Base-by-base conservation (phyloP, 805 yeast genomes). In the Pichia sporocuriosa region DNA sequence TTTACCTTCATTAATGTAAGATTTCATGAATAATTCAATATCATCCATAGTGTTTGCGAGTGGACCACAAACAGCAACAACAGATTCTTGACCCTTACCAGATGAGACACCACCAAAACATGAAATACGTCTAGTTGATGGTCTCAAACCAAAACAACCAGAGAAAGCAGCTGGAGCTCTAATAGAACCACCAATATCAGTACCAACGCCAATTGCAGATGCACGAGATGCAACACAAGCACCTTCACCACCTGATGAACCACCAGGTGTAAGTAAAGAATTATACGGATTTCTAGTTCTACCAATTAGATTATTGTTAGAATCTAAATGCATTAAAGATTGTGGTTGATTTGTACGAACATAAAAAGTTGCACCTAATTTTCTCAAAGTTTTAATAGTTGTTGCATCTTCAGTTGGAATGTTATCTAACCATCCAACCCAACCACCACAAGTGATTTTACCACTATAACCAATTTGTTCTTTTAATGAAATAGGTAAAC, bases 231-330 rank as follows among this genome's bases (percentile, higher is more conserved):
- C 76, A 39, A 78, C 73, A 46, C 75, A 56, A 0, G 83, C 77
- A 48, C 85, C 84, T 57, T 80, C 87, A 46, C 87, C 87, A 30
- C 83, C 81, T 4, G 84, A 76, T 1, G 83, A 76, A n/a, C 87
- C 87, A 48, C 87, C 86, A 3, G 82, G 69, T 16, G 82, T 72
- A 44, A 79, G 64, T 21, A 68, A 60, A 29, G 78, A 65, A 50
- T 81, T 80, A 59, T 65, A 61, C 1, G 84, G 75, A 54, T 80
- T 80, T 54, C 73, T 65, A 6, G 83, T 68, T 48, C 76, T 65
- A 6, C 84, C 85, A 33, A 66, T 69, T 53, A 80, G 67, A 61
- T 75, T 75, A 58, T 79, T 78, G 53, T 67, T 63, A 20, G 84
- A 73, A 56, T 78, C 82, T 54, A 77, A 62, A 51, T 80, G 85